Evolutionary conservation across 2,329 filamentous ascomycete genomes (phyloP).

Genomic region (Geosmithia morbida): DNA sequence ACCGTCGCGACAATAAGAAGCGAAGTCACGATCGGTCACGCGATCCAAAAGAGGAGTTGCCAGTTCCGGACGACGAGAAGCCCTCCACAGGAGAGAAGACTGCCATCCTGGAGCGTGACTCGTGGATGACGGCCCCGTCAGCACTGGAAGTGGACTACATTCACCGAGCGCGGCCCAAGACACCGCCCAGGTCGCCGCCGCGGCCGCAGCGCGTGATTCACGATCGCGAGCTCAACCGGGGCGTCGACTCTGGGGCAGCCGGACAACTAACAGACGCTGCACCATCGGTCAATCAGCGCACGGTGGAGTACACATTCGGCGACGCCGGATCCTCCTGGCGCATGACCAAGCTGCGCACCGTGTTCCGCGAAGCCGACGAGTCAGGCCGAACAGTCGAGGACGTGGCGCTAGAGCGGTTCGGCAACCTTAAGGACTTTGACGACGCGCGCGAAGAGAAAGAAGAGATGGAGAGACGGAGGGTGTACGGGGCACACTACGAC

Average conservation of each 20-base stretch:
- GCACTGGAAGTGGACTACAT: conserved; percentile 75
- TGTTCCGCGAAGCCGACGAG: conserved; percentile 69
- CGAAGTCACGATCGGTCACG: conserved; percentile 9
- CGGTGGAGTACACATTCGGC: conserved; percentile 70
- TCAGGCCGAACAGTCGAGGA: conserved; percentile 62
- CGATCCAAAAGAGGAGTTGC: conserved; percentile 34
- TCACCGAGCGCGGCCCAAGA: conserved; percentile 40
- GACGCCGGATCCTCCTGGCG: conserved; percentile 87
- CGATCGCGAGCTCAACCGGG: conserved; percentile 61
- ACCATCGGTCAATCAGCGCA: conserved; percentile 19
- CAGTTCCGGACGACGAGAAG: conserved; percentile 25
- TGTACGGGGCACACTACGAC: conserved; percentile 75
- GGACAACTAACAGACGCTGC: neutral
- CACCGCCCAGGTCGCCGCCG: conserved; percentile 40
- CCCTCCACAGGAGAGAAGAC: conserved; percentile 9
- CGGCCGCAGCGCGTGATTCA: conserved; percentile 61
- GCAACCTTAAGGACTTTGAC: conserved; percentile 72
- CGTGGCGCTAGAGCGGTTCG: conserved; percentile 69
- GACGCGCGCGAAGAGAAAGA: conserved; percentile 83
- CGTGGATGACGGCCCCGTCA: conserved; percentile 89
- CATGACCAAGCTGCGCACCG: conserved; percentile 84
- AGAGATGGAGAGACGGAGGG: conserved; percentile 71
- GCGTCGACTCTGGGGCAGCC: neutral
- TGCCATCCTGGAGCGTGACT: conserved; percentile 50
- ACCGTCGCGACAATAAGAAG: conserved; percentile 34